Conservation (phyloP, 1,284 basidiomycete genomes). For the Moesziomyces antarcticus region DNA sequence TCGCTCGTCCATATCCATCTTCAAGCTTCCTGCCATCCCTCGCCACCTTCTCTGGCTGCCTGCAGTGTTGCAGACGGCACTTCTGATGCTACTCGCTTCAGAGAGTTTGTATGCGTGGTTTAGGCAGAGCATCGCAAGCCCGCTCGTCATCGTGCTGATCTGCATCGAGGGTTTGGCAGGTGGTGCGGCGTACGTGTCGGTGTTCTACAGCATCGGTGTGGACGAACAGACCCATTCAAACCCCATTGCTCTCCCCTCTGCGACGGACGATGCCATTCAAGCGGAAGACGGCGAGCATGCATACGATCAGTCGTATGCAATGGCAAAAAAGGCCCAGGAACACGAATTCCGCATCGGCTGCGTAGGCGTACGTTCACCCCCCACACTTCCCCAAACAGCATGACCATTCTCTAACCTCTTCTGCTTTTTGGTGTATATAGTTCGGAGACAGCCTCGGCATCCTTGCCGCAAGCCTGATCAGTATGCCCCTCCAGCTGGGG, state of each 20-base stretch:
- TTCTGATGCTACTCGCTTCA: constrained; percentile 74
- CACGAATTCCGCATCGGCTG: constrained; percentile 66
- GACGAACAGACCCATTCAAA: constrained; percentile 14
- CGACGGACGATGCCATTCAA: background rate
- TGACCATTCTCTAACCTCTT: background rate
- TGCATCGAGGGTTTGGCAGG: constrained; percentile 62
- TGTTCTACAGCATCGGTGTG: constrained; percentile 60
- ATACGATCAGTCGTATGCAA: background rate
- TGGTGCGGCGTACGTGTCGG: constrained; percentile 56
- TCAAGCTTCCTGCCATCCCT: constrained; percentile 86
- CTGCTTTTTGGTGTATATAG: constrained; percentile 8
- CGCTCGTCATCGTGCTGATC: constrained; percentile 63
- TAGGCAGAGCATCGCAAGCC: constrained; percentile 55
- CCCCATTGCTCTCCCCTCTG: constrained; percentile 2
- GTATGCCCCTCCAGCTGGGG: constrained; percentile 61
- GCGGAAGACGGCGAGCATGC: constrained; percentile 1
- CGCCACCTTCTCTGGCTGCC: constrained; percentile 77
- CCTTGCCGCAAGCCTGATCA: constrained; percentile 57
- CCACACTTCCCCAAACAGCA: background rate
- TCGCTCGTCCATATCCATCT: constrained; percentile 83
- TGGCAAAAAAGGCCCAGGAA: constrained; percentile 50
- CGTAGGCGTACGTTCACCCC: constrained; percentile 51
- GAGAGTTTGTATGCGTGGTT: constrained; percentile 72
- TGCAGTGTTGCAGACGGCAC: constrained; percentile 76
- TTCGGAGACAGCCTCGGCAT: constrained; percentile 65